Conservation (phyloP, 495 filamentous ascomycete species). For the Lepidopterella palustris region DNA sequence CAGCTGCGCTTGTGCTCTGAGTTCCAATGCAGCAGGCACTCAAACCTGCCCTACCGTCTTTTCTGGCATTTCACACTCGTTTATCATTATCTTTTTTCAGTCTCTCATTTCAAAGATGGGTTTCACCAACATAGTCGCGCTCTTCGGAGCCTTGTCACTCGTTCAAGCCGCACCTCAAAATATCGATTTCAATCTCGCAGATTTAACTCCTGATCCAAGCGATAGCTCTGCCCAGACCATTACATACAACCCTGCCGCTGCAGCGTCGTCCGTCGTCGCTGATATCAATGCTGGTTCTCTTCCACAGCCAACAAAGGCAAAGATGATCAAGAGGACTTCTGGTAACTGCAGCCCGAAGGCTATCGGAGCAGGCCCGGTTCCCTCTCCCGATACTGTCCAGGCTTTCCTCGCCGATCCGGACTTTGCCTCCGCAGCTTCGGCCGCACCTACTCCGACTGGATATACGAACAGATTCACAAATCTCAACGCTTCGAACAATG, state of each 20-base stretch:
- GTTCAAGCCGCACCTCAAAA: background rate
- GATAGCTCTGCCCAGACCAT: background rate
- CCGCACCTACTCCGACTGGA: constrained; percentile 4
- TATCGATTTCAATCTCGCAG: background rate
- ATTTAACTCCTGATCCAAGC: background rate
- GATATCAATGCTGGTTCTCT: background rate
- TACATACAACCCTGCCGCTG: background rate
- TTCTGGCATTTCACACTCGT: background rate
- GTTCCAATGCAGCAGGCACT: too few species aligned
- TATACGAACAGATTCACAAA: constrained; percentile 7
- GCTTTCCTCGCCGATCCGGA: background rate
- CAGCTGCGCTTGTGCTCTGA: too few species aligned
- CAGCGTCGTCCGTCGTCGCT: background rate
- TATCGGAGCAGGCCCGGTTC: constrained; percentile 6
- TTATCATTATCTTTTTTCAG: background rate
- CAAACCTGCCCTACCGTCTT: too few species aligned
- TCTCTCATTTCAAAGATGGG: background rate
- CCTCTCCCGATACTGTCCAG: background rate
- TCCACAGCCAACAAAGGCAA: background rate
- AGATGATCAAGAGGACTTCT: background rate
- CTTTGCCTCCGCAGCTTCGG: background rate
- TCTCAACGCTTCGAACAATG: constrained; percentile 6
- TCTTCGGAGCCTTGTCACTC: background rate
- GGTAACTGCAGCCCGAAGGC: background rate
- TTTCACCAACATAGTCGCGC: background rate